Evolutionary conservation across 2,329 filamentous ascomycete species (phyloP).

Genomic region (Penicillium glabrum): DNA sequence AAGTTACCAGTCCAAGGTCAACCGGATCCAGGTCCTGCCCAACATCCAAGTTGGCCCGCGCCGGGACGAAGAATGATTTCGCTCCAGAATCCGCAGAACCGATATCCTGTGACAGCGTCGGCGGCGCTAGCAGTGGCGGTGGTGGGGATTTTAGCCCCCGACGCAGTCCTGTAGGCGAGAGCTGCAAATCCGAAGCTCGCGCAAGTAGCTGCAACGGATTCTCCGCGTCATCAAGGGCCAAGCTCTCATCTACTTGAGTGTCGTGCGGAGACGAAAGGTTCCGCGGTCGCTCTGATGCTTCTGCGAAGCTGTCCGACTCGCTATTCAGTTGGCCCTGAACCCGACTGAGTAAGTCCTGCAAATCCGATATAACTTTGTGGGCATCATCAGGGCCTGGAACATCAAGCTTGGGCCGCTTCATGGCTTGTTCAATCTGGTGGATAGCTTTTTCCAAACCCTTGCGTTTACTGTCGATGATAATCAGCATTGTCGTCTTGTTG

Average conservation of each 20-base stretch:
- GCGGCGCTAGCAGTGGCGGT: slow-evolving; percentile 39
- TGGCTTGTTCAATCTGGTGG: slow-evolving; percentile 70
- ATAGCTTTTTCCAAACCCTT: slow-evolving; percentile 73
- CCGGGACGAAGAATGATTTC: slow-evolving; percentile 66
- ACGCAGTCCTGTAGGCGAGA: slow-evolving; percentile 43
- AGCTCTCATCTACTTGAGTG: slow-evolving; percentile 48
- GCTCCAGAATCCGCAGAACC: slow-evolving; percentile 31
- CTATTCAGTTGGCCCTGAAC: slow-evolving; percentile 42
- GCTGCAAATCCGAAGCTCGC: slow-evolving; percentile 67
- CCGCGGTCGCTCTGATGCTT: slow-evolving; percentile 27
- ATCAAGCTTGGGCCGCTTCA: slow-evolving; percentile 55
- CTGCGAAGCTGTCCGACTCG: slow-evolving; percentile 29
- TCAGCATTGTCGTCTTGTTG: slow-evolving; percentile 7
- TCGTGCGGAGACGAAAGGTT: slow-evolving; percentile 23
- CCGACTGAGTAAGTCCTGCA: slow-evolving; percentile 54
- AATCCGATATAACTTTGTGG: slow-evolving; percentile 41
- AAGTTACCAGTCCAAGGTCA: slow-evolving; percentile 66
- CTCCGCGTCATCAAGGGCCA: slow-evolving; percentile 70
- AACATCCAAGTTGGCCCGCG: slow-evolving; percentile 63
- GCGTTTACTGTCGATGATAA: slow-evolving; percentile 58
- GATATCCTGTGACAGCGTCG: slow-evolving; percentile 28
- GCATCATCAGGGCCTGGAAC: slow-evolving; percentile 44
- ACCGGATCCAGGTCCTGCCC: slow-evolving; percentile 67
- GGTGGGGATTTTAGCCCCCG: slow-evolving; percentile 25
- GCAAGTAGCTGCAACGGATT: slow-evolving; percentile 73